Evolutionary conservation across 192 early-diverging fungal genomes (phyloP), one percentile per base, ranked within the genome.

Genomic region (Backusella psychrophila): DNA sequence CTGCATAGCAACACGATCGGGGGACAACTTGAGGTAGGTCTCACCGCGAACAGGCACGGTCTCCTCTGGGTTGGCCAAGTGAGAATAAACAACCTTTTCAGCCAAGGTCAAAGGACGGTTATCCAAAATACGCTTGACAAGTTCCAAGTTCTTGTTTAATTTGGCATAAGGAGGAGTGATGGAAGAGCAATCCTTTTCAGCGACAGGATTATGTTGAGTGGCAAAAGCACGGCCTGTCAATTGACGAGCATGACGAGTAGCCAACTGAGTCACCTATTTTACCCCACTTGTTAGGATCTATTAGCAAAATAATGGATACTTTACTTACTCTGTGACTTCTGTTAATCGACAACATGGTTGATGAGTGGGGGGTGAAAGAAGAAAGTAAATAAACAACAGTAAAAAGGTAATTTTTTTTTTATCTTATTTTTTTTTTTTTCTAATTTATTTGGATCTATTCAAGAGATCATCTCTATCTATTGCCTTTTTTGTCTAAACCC

Each of bases 1-100:
- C 83, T 99, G 97, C 96, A 97, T 97, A 35, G 97, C 97, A 65
- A 99, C 97, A 74, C 97, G 93, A 88, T 99, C 97, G 76, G 97
- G 97, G 12, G 86, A 88, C 72, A 99, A 83, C 85, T 98, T 98
- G 52, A 99, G 84, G 77, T 98, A 99, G 4, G 90, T 91, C 76
- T 93, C 89, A 68, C 97, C 98, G 23, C 94, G 87, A 9, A 93
- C 83, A 15, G 92, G 92, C 39, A 89, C 74, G 35, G 86, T 84
- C 75, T 85, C 86, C 17, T 84, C 80, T 0, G 95, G 92, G 29
- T 95, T 87, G 53, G 88, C 83, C 71, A 97, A 80, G 83, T 99
- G 98, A 29, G 95, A 90, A 72, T 97, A 97, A 39, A 99, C 85
- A 49, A 98, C 96, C 89, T 99, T 99, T 78, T 99, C 96, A 2